Base-by-base conservation (phyloP, 495 filamentous ascomycete species). In the Rhypophila decipiens region DNA sequence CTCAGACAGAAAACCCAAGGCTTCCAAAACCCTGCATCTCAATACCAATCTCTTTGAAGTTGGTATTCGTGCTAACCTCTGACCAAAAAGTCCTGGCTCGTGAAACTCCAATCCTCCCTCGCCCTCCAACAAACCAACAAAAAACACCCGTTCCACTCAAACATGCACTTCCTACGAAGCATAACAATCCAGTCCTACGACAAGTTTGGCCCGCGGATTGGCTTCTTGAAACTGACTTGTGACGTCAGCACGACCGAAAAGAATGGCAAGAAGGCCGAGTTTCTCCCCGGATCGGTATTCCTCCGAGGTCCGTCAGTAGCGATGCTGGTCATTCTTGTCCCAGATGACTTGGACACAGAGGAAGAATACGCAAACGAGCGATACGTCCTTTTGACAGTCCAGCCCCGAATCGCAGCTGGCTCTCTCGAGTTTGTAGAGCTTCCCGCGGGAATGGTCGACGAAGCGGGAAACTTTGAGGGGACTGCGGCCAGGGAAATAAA, bases 371-470 rank as follows among this genome's bases (percentile, higher is more conserved):
- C 31, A 0, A 57, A 65, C 4, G 69, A 75, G 18, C 61, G 86
- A 57, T 76, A 83, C 52, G 88, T 82, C 2, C 69, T 95, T 21
- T 64, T 96, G 29, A 90, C 90, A 1, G 73, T 94, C 24, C 90
- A 96, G 59, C 84, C 90, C 20, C 85, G 90, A 29, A 74, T 94
- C 17, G 78, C 90, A 0, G 87, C 85, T 9, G 88, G 86, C 0
- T 84, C 82, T 5, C 68, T 96, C 8, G 73, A 75, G 8, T 83
- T 95, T 53, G 69, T 83, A 11, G 90, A 96, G 60, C 70, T 96
- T 17, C 90, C 90, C 0, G 90, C 90, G 0, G 90, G 90, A 5
- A 95, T 95, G 88, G 77, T 96, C 7, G 89, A 95, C 56, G 81
- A 87, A 49, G 71, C 66, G 33, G 85, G 85, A 19, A 79, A 75